Percentiles rank a stretch among this genome's conserved stretches.
Evolutionary conservation across 75 land plant genomes (phyloP).

Genomic region (Cryptomeria japonica): DNA sequence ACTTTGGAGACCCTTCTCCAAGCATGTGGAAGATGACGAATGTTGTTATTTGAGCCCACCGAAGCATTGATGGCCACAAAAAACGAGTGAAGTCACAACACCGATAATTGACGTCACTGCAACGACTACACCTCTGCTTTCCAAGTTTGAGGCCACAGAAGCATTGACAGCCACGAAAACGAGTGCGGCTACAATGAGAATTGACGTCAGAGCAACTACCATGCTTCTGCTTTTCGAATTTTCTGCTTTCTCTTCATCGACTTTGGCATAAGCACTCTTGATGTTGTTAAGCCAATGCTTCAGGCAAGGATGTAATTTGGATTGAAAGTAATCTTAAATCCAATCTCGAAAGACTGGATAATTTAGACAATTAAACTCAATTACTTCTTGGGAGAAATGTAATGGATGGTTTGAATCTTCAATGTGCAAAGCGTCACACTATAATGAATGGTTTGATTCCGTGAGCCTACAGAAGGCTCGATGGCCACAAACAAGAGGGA

Average conservation of each 20-base stretch:
- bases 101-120: background rate
- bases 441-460: background rate
- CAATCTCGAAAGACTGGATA: too few relatives aligned
- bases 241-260: background rate
- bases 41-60: background rate
- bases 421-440: background rate
- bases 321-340: too few relatives aligned
- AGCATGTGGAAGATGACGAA: background rate
- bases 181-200: too few relatives aligned
- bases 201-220: too few relatives aligned
- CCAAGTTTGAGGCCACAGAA: too few relatives aligned
- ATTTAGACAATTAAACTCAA: too few relatives aligned
- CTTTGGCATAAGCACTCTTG: background rate
- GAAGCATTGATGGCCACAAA: background rate
- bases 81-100: background rate
- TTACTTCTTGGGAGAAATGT: background rate
- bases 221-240: background rate
- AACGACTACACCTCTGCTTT: background rate
- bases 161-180: too few relatives aligned
- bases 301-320: background rate
- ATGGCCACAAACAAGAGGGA: background rate
- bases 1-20: background rate
- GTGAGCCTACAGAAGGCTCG: background rate
- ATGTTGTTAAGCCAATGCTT: background rate
- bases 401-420: background rate